A percentile compares a stretch with the other conserved stretches of the same genome.
Evolutionary conservation across 305 asterid species (phyloP).

Genomic region (Solanum chacoense): DNA sequence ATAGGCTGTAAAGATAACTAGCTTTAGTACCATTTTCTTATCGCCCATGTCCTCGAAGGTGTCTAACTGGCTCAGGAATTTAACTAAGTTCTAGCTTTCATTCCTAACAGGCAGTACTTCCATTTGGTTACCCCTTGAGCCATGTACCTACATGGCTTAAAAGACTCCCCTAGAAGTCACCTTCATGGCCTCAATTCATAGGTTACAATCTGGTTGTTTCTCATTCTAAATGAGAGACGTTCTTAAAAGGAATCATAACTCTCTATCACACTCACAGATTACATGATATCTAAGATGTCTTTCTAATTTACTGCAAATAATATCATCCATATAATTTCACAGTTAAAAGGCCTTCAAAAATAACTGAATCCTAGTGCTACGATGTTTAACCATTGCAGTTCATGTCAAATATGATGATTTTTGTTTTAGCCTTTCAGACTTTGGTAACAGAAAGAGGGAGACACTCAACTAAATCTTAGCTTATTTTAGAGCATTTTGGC

Average conservation of each 20-base stretch:
- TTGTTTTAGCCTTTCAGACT: neutral
- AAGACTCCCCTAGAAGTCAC: neutral
- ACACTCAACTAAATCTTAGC: neutral
- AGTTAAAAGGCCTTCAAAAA: neutral
- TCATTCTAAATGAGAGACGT: neutral
- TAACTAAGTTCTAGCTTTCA: neutral
- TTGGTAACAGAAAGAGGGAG: neutral
- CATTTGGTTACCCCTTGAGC: neutral
- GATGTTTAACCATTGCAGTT: neutral
- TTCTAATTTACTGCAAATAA: neutral
- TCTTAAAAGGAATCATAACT: neutral
- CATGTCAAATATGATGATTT: neutral
- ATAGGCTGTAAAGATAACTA: neutral
- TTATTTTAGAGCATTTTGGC: neutral
- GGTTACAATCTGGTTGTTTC: neutral
- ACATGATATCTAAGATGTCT: neutral
- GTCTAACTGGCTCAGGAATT: neutral
- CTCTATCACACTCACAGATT: neutral
- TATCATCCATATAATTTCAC: neutral
- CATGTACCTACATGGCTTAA: neutral
- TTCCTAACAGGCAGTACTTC: neutral
- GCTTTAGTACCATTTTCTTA: neutral
- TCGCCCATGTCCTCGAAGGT: neutral
- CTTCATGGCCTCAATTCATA: neutral
- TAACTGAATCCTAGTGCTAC: neutral